phyloP scores from a whole-genome alignment of 2,329 filamentous ascomycete genomes.

The Aspergillus piperis region DNA sequence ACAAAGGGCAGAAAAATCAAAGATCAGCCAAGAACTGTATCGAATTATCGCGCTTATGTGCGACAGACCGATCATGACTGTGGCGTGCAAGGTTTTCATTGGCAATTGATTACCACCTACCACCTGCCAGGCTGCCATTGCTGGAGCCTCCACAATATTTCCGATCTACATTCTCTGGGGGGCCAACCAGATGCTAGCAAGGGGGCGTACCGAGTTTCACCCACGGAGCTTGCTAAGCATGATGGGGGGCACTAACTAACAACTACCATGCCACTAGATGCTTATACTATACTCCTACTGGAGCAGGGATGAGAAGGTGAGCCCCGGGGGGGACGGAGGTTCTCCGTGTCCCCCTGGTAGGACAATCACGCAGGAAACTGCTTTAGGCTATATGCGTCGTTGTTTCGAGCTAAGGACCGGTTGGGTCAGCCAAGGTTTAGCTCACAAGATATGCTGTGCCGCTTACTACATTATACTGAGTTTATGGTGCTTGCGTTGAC shows the following conservation, averaged over 20 bases:
- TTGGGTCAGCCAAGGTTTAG: not conserved
- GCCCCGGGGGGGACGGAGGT: not conserved
- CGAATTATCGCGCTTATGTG: not conserved
- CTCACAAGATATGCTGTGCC: not conserved
- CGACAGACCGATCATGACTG: not conserved
- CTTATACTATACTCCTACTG: not conserved
- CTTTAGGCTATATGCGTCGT: conserved; percentile 8
- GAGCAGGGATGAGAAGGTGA: conserved; percentile 2
- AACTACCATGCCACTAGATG: too few species aligned
- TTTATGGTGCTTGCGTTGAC: not conserved
- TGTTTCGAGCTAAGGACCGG: not conserved
- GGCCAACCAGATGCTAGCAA: not conserved
- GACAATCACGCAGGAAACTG: conserved; percentile 4
- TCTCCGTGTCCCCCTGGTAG: not conserved
- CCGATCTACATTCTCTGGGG: not conserved
- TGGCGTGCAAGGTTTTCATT: not conserved
- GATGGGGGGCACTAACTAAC: not conserved
- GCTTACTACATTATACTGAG: not conserved
- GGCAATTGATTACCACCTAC: not conserved
- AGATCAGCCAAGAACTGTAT: not conserved
- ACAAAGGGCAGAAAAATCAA: not conserved
- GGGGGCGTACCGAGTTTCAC: not conserved
- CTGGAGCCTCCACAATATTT: not conserved
- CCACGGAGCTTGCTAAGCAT: not conserved
- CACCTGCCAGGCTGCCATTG: not conserved